These are phyloP conservation scores for Deuterostichococcus epilithicus DNA, from an alignment of 139 green algal species.

Conservation along the genomic window DNA sequence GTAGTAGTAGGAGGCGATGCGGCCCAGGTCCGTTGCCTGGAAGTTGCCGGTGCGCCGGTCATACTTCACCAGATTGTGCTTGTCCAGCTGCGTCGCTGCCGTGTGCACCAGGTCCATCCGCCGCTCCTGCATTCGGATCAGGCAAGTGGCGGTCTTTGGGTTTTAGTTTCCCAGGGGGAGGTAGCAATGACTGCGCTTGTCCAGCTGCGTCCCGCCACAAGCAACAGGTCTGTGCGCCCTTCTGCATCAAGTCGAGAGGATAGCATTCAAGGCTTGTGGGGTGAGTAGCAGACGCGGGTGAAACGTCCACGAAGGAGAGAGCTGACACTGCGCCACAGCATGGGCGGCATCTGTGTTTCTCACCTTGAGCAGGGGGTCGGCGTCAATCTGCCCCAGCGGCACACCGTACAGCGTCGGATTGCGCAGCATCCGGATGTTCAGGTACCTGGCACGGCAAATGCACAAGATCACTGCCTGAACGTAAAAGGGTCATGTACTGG, in stretches of 20 bases:
- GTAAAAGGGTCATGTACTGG: no score
- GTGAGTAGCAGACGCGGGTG: no score
- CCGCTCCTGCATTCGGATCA: slow-evolving; percentile 67
- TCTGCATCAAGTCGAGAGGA: no score
- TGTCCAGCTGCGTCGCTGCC: slow-evolving; percentile 83
- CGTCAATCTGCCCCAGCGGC: slow-evolving; percentile 62
- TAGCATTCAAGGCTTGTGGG: no score
- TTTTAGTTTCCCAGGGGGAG: no score
- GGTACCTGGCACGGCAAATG: no score
- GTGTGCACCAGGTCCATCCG: slow-evolving; percentile 89
- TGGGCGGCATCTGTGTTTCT: not conserved
- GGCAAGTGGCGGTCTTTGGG: no score
- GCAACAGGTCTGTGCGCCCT: no score
- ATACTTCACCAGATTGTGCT: slow-evolving; percentile 90
- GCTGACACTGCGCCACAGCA: not conserved
- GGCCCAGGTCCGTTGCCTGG: slow-evolving; percentile 85
- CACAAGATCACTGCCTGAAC: no score
- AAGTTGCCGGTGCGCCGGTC: slow-evolving; percentile 85
- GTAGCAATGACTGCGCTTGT: no score
- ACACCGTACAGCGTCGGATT: slow-evolving; percentile 89
- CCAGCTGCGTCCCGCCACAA: no score
- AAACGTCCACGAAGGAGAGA: not conserved
- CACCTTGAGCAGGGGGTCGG: slow-evolving; percentile 74
- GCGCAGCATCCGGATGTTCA: slow-evolving; percentile 95
- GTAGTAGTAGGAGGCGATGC: slow-evolving; percentile 98